These are phyloP conservation scores for Fraxinus velutina DNA, from an alignment of 305 asterid species.

Conservation along the genomic window DNA sequence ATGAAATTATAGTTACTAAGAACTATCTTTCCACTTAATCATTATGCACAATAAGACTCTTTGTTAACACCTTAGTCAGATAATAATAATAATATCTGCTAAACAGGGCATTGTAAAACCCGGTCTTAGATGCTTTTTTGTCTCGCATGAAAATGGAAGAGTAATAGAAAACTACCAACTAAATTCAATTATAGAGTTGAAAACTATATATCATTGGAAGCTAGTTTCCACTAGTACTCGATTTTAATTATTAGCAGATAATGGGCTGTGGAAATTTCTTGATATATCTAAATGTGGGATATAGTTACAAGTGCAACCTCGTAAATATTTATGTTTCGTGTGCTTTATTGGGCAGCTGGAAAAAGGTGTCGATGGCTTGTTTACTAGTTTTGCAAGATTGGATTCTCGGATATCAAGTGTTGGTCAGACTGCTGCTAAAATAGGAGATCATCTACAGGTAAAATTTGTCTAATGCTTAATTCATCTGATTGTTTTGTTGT, in stretches of 20 bases:
- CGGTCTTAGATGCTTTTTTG: not conserved
- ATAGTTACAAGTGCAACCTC: constrained; percentile 9
- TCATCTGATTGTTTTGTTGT: constrained; percentile 5
- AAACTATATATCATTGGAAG: not conserved
- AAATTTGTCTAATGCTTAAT: constrained; percentile 12
- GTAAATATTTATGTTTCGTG: constrained; percentile 14
- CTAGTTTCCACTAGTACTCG: not conserved
- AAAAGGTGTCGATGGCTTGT: constrained; percentile 96
- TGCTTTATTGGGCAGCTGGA: constrained; percentile 62
- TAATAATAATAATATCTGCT: not conserved
- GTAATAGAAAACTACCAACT: not conserved
- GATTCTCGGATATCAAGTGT: constrained; percentile 98
- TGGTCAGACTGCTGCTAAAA: constrained; percentile 99
- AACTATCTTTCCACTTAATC: not conserved
- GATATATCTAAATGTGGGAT: constrained; percentile 13
- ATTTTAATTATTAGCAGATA: not conserved
- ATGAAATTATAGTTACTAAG: not conserved
- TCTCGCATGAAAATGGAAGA: not conserved
- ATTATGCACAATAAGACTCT: not conserved
- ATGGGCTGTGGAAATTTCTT: not conserved
- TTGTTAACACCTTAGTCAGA: not conserved
- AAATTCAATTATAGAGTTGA: not conserved
- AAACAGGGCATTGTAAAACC: not conserved
- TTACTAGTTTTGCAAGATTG: constrained; percentile 84
- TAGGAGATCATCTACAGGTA: constrained; percentile 98